Base-by-base conservation (phyloP, 2,329 filamentous ascomycete species). In the Fusarium tricinctum region DNA sequence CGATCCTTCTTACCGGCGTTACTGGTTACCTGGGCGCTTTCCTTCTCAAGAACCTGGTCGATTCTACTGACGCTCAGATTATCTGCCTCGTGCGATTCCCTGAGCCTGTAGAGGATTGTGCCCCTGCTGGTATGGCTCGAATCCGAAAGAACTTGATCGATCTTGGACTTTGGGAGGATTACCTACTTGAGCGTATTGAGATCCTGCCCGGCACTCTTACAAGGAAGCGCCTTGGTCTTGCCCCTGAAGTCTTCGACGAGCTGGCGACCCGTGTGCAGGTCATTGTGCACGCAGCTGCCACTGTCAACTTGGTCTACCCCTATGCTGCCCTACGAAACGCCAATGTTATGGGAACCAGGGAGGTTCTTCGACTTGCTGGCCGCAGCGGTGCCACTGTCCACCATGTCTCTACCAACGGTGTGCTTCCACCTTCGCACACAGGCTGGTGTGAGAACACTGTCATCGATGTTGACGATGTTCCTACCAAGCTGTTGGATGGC, bases 331-430 rank as follows among this genome's bases (percentile, higher is more conserved):
- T 95, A 69, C 86, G 91, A 53, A 87, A 85, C 50, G 87, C 91
- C 58, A 95, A 95, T 70, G 90, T 95, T 4, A 88, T 88, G n/a
- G 92, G 92, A n/a, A 94, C 92, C 1, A 83, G 87, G 42, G 91
- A 94, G 75, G 86, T 94, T 39, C 78, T 95, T 51, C 89, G 92
- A 43, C 82, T 95, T 26, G 92, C 92, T 0, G 85, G 86, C 58
- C 84, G 85, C 38, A 86, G 84, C 23, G 89, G 89, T 14, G 91
- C 91, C 1, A 93, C 92, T 0, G 84, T 94, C 2, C 91, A 94
- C 71, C 92, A 94, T 64, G 83, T 94, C 2, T 94, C 92, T 0
- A 94, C 92, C 1, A 94, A 94, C 69, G 92, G 92, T 50, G 92
- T 95, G 3, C 79, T 95, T 35, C 91, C 92, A 2, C 87, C 90